phyloP scores from a whole-genome alignment of 768 basidiomycete species.

The Pulveroboletus frians region DNA sequence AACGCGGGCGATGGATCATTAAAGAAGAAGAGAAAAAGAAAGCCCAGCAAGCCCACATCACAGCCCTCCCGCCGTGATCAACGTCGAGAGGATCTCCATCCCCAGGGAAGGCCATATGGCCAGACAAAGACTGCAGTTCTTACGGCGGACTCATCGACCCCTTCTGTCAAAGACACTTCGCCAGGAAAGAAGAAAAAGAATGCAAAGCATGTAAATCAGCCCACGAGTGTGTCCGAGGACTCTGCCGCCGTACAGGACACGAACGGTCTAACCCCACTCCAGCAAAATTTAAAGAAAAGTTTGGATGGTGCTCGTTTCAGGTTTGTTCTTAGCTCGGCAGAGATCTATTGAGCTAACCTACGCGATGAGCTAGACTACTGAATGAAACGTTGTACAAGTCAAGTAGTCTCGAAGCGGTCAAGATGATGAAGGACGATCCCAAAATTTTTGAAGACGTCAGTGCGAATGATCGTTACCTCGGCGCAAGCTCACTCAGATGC shows the following conservation, averaged over 20 bases:
- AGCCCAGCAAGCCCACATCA: neutral
- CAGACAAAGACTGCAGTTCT: constrained; percentile 9
- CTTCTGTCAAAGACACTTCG: neutral
- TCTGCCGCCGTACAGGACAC: constrained; percentile 10
- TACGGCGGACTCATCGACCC: constrained; percentile 8
- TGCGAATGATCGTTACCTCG: constrained; percentile 9
- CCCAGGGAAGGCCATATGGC: constrained; percentile 1
- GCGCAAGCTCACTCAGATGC: constrained; percentile 12
- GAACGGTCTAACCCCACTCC: constrained; percentile 59
- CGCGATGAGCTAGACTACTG: constrained; percentile 54
- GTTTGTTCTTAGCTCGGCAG: constrained; percentile 31
- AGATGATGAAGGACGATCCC: constrained; percentile 82
- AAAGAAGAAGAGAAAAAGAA: constrained; percentile 20
- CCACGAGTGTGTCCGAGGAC: constrained; percentile 17
- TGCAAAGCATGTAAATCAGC: constrained; percentile 15
- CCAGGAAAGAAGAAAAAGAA: constrained; percentile 20
- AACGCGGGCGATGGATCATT: constrained; percentile 18
- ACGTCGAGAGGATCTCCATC: neutral
- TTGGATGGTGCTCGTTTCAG: constrained; percentile 86
- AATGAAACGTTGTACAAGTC: constrained; percentile 93
- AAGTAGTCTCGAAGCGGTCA: constrained; percentile 63
- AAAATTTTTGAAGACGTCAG: constrained; percentile 77
- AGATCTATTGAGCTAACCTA: constrained; percentile 7
- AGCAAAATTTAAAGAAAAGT: constrained; percentile 71
- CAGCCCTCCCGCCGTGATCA: constrained; percentile 8